Evolutionary conservation across 768 basidiomycete species (phyloP), one percentile per base, ranked within the genome.

Genomic region (Leucocoprinus leucothites): DNA sequence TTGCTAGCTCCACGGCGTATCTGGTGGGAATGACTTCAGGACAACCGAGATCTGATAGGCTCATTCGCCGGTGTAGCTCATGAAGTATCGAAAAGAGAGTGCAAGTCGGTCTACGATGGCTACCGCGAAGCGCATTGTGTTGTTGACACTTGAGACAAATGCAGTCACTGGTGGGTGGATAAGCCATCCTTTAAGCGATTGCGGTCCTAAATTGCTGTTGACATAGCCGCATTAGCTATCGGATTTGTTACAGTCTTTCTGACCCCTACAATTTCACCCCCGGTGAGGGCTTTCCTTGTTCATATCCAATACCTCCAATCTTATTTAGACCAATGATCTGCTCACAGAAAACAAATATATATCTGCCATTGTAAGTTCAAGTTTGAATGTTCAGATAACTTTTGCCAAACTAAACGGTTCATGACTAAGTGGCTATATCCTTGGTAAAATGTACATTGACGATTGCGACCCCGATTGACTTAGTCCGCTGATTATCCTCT

Each of bases 391-490:
- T 31, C 5, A 11, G 31, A n/a, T n/a, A n/a, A n/a, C n/a, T n/a
- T n/a, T n/a, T n/a, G n/a, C 14, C 41, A 9, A 1, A 34, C 13
- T 25, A 1, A 40, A 50, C 21, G 6, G 13, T 40, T 9, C 7
- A 31, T 9, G 14, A 34, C n/a, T 2, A 13, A 54, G 53, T 14
- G 53, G 53, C 2, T 54, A 54, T 19, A 26, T 47, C 7, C 43
- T 47, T 16, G 44, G 51, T 21, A 53, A 53, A 45, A 22, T 53
- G 51, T 53, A 19, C 25, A n/a, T n/a, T n/a, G n/a, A n/a, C n/a
- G n/a, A n/a, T n/a, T n/a, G n/a, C n/a, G n/a, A 11, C 31, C 31
- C 31, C 31, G 31, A 31, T 5, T 31, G 31, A 31, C 11, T 31
- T 31, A 11, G 51, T 24, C 9, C 3, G 16, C 22, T 45, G 28